Evolutionary conservation across 306 rosid species (phyloP).

Genomic region (Vigna angularis): DNA sequence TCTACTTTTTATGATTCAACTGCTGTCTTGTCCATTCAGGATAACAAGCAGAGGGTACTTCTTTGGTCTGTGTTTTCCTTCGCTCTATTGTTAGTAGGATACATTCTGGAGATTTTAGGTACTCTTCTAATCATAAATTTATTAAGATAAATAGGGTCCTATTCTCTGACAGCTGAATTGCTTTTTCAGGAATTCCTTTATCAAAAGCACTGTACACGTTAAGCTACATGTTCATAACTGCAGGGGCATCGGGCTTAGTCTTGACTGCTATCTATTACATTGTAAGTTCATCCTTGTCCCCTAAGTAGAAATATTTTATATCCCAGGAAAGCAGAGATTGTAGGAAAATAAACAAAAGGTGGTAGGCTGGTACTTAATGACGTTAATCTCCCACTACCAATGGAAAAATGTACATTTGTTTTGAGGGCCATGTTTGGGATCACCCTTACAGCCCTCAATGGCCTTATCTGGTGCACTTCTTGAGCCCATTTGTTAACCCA

Average conservation of each 20-base stretch:
- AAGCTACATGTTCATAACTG: conserved; percentile 77
- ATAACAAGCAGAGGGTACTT: conserved; percentile 60
- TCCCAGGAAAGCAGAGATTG: neutral
- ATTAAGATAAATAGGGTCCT: conserved; percentile 19
- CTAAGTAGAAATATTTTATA: conserved; percentile 3
- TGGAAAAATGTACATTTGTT: neutral
- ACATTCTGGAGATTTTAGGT: conserved; percentile 67
- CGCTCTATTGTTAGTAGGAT: conserved; percentile 61
- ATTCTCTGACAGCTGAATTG: conserved; percentile 39
- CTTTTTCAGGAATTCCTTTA: conserved; percentile 71
- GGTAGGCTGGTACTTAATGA: neutral
- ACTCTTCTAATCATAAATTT: conserved; percentile 35
- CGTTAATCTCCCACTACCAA: neutral
- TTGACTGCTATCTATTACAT: conserved; percentile 63
- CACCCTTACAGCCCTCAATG: neutral
- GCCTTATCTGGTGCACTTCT: too few relatives aligned
- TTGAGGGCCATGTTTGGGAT: conserved; percentile 16
- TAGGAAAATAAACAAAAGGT: neutral
- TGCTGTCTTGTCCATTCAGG: conserved; percentile 54
- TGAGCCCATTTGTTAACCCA: conserved; percentile 3
- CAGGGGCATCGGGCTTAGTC: conserved; percentile 79
- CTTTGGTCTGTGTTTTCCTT: conserved; percentile 66
- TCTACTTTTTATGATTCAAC: conserved; percentile 35
- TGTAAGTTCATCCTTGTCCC: conserved; percentile 53
- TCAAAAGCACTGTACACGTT: conserved; percentile 78